A percentile compares a stretch with the other conserved stretches of the same genome.
phyloP scores from a whole-genome alignment of 805 yeast genomes.

The Clavispora carvajalis region DNA sequence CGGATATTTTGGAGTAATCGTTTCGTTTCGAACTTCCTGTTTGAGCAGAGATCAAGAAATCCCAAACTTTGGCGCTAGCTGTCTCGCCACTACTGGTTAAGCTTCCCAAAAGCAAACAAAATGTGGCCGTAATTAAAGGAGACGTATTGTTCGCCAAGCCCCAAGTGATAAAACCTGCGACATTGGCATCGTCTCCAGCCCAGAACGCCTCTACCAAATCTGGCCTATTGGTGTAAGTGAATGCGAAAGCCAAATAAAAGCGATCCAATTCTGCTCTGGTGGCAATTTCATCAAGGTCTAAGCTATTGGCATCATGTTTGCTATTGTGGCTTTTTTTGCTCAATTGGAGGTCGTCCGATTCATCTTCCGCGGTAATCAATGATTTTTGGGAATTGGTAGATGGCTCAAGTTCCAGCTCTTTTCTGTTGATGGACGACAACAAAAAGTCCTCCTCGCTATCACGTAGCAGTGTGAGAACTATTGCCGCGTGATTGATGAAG shows the following conservation, averaged over 20 bases:
- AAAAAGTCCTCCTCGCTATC: conserved; percentile 73
- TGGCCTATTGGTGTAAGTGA: conserved; percentile 59
- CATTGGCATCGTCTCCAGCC: conserved; percentile 45
- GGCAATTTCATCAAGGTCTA: conserved; percentile 57
- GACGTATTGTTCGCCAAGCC: conserved; percentile 72
- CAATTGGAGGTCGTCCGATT: neutral
- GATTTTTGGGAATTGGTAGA: neutral
- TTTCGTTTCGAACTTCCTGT: conserved; percentile 25
- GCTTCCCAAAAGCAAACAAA: conserved; percentile 72
- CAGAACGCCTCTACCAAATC: conserved; percentile 58
- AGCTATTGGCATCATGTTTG: conserved; percentile 3
- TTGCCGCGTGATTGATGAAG: conserved; percentile 61
- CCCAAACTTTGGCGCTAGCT: conserved; percentile 41
- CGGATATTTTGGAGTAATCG: conserved; percentile 45
- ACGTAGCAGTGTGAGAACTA: conserved; percentile 58
- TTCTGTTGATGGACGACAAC: conserved; percentile 41
- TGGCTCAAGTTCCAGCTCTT: conserved; percentile 35
- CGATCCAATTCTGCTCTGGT: conserved; percentile 83
- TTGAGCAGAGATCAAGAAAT: conserved; percentile 26
- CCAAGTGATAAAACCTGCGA: conserved; percentile 84
- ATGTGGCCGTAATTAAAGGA: conserved; percentile 76
- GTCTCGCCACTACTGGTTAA: conserved; percentile 57
- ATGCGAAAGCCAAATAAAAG: conserved; percentile 71
- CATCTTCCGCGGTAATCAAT: neutral
- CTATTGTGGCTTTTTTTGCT: neutral